These are phyloP conservation scores for Cubamyces sp. DNA, from an alignment of 768 basidiomycete genomes.

Conservation along the genomic window DNA sequence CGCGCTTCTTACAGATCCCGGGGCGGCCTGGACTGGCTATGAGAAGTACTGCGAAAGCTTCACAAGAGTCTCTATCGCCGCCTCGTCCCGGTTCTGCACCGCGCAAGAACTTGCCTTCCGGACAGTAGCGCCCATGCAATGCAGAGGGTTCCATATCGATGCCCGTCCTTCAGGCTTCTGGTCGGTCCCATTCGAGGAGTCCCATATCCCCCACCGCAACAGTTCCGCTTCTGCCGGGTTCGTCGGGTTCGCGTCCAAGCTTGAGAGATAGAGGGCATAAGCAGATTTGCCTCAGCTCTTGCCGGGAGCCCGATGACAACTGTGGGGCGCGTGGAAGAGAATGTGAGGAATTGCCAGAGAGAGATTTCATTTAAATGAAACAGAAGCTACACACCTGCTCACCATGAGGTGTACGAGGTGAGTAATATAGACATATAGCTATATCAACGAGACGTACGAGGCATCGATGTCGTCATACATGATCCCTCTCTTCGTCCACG, in stretches of 20 bases:
- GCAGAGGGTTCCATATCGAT: background rate
- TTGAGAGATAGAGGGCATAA: background rate
- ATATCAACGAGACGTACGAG: too few relatives aligned
- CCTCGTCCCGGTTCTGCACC: background rate
- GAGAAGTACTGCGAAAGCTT: too few relatives aligned
- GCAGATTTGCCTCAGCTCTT: too few relatives aligned
- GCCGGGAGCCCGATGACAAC: too few relatives aligned
- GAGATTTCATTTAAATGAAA: too few relatives aligned
- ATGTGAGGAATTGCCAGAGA: too few relatives aligned
- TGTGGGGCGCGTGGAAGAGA: too few relatives aligned
- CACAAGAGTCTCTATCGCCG: background rate
- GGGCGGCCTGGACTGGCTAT: too few relatives aligned
- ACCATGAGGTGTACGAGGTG: too few relatives aligned
- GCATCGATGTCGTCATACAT: background rate
- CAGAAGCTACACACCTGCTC: too few relatives aligned
- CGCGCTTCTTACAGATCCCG: too few relatives aligned
- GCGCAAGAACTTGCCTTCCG: background rate
- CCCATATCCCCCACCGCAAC: background rate
- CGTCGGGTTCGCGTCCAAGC: background rate
- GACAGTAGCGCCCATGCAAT: background rate
- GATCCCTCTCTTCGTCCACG: background rate
- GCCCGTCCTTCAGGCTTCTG: background rate
- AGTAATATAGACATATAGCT: too few relatives aligned
- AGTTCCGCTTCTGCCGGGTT: background rate
- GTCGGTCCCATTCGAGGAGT: slow-evolving; percentile 1